Evolutionary conservation across 1,139 yeast genomes (phyloP), one percentile per base, ranked within the genome.

Genomic region (Ogataea hybrid): DNA sequence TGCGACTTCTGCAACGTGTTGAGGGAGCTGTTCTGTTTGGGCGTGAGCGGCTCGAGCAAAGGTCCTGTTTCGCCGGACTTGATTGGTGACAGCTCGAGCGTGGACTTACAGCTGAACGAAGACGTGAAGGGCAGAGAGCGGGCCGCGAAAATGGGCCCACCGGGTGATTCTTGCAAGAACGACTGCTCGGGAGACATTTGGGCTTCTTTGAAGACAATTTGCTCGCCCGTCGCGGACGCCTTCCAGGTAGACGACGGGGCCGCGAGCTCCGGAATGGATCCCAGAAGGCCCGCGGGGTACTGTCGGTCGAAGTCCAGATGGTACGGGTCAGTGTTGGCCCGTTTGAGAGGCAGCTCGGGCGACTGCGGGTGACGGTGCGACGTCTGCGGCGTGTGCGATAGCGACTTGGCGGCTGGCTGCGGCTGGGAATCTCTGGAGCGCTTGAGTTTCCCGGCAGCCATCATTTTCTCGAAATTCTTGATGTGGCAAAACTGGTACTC

Each of bases 401-500:
- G 35, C n/a, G 51, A 31, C 37, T 39, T 41, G 25, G 44, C 14
- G 12, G 45, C 49, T 27, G 28, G 38, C n/a, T 29, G 42, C 22
- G 50, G 48, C 11, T 31, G 33, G 12, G 42, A 43, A 17, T 40
- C 41, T 32, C 31, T 31, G 17, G 41, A 22, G 28, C 30, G 37
- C 28, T 45, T 41, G 16, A 32, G 33, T 11, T 35, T 39, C 11
- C 37, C 43, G 21, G 43, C 35, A 17, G 44, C 39, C 25, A 39
- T 34, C 42, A 48, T 44, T 31, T 56, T 52, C 23, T 56, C 59
- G 10, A 52, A 47, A 33, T 54, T 55, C 56, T 81, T 75, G 6
- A 77, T 79, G 58, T 81, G 85, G 57, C 86, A 72, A 58, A 92
- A 92, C 62, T 84, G 88, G 50, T 79, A 79, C 63, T 90, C 97